Percentiles rank a stretch among this genome's conserved stretches.
Conservation (phyloP, 1,284 basidiomycete species). For the Ceratorhiza oryzae-sativae region DNA sequence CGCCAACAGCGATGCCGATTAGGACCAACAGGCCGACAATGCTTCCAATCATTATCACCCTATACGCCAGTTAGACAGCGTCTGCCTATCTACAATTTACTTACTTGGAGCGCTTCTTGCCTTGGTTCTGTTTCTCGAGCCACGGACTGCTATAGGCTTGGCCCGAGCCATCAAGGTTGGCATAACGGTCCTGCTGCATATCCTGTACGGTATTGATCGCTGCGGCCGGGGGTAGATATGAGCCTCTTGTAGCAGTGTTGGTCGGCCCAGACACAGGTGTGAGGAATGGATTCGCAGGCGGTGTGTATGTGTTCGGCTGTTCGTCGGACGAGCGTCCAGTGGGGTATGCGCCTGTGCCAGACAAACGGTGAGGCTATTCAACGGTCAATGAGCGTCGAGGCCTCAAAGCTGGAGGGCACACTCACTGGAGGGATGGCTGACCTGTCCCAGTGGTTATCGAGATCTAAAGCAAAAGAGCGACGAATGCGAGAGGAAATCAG, state of each 20-base stretch:
- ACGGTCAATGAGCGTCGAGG: neutral
- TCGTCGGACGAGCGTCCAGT: conserved; percentile 11
- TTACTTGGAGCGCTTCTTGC: conserved; percentile 36
- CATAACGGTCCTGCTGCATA: conserved; percentile 33
- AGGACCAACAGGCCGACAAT: conserved; percentile 40
- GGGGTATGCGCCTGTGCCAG: conserved; percentile 32
- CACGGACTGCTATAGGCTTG: conserved; percentile 12
- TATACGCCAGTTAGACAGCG: neutral
- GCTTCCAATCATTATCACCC: conserved; percentile 37
- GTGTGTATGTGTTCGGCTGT: neutral
- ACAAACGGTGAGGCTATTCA: conserved; percentile 25
- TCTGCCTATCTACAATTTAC: neutral
- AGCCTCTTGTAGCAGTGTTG: conserved; percentile 22
- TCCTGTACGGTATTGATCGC: conserved; percentile 13
- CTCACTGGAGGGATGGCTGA: conserved; percentile 21
- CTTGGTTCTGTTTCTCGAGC: conserved; percentile 25
- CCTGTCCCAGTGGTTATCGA: conserved; percentile 36
- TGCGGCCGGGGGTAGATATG: conserved; percentile 20
- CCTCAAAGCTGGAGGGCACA: neutral
- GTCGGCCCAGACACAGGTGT: conserved; percentile 28
- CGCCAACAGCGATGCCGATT: conserved; percentile 42
- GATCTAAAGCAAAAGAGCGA: conserved; percentile 33
- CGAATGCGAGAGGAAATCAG: conserved; percentile 15
- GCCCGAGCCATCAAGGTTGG: conserved; percentile 31
- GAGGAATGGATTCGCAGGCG: conserved; percentile 31